A percentile compares a stretch with the other conserved stretches of the same genome.
Conservation (phyloP, 75 land plant genomes). For the Pseudotsuga menziesii region DNA sequence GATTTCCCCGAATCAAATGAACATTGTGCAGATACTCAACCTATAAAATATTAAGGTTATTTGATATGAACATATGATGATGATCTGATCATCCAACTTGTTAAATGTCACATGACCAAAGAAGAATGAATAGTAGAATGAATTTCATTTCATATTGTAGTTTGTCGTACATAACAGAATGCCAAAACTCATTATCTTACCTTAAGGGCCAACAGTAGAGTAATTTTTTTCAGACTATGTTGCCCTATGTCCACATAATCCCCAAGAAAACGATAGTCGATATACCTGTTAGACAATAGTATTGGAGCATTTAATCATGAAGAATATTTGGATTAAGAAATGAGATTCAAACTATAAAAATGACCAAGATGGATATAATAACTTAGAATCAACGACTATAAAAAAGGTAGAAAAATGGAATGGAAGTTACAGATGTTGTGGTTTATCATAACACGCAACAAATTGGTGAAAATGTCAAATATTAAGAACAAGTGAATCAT, state of each 20-base stretch:
- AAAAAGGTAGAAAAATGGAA: no score
- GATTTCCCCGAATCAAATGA: conserved; percentile 97
- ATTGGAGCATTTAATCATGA: conserved; percentile 12
- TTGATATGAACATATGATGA: background rate
- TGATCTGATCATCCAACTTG: background rate
- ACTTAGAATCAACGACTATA: background rate
- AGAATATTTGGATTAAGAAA: background rate
- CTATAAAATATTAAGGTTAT: conserved; percentile 22
- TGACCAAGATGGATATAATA: background rate
- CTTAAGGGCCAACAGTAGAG: conserved; percentile 92
- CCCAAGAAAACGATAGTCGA: conserved; percentile 97
- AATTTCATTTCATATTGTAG: background rate
- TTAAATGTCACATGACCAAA: background rate
- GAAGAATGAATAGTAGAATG: background rate
- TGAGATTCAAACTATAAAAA: background rate
- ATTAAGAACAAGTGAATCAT: no score
- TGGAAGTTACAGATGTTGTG: no score
- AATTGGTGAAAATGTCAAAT: no score
- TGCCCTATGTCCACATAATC: conserved; percentile 99
- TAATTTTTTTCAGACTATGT: conserved; percentile 94
- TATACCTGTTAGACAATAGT: conserved; percentile 59
- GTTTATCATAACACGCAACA: no score
- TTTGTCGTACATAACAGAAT: background rate
- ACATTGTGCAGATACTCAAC: conserved; percentile 92
- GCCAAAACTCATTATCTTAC: conserved; percentile 19